Conservation (phyloP, 768 basidiomycete species). For the Agaricus sinodeliciosus region DNA sequence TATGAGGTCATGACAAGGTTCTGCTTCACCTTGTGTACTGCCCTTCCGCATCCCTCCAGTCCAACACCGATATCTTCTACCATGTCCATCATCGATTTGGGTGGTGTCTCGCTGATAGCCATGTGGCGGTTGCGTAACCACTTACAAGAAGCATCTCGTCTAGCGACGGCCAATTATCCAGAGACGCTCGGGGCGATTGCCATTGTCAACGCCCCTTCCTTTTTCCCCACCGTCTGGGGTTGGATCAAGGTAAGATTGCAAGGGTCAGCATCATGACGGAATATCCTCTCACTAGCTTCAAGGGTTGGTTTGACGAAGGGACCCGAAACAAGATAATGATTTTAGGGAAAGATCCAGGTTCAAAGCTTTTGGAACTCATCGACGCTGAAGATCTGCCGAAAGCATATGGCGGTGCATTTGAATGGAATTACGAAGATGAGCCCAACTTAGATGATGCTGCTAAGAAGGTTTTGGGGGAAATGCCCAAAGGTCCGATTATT, state of each 20-base stretch:
- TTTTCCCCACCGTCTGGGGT: constrained; percentile 79
- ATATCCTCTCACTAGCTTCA: background rate
- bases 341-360: constrained; percentile 53
- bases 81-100: constrained; percentile 70
- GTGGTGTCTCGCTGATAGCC: constrained; percentile 47
- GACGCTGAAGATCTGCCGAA: constrained; percentile 47
- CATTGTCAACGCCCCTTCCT: constrained; percentile 74
- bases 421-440: constrained; percentile 63
- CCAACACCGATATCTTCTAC: constrained; percentile 54
- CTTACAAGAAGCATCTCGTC: constrained; percentile 65
- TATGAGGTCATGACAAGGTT: constrained; percentile 67
- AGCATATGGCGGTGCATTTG: constrained; percentile 67
- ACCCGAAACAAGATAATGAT: constrained; percentile 76
- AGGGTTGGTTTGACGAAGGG: constrained; percentile 77
- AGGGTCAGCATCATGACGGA: background rate
- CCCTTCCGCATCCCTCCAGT: constrained; percentile 45
- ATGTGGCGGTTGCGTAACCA: constrained; percentile 70
- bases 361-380: constrained; percentile 43
- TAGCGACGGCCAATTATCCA: constrained; percentile 78
- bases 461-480: constrained; percentile 34
- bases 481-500: constrained; percentile 51
- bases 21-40: constrained; percentile 53
- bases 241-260: constrained; percentile 62
- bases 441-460: constrained; percentile 57
- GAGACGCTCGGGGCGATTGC: constrained; percentile 66